phyloP scores from a whole-genome alignment of 441 rosid species.

The Euphorbia schlechtendalii region DNA sequence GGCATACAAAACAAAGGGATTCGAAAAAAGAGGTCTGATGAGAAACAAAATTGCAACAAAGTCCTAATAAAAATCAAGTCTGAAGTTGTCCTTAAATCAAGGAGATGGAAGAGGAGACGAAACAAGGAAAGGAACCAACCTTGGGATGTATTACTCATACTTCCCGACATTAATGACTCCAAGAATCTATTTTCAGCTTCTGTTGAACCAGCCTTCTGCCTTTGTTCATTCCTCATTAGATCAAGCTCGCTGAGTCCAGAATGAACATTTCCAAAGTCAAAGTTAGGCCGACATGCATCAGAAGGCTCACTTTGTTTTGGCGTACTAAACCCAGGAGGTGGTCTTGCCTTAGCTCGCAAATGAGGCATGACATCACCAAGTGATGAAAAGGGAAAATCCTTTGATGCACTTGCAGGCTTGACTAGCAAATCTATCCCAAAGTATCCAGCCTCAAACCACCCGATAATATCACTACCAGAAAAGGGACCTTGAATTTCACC shows the following conservation, averaged over 20 bases:
- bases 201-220: conserved; percentile 46
- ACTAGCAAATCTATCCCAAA: conserved; percentile 94
- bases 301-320: conserved; percentile 58
- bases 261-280: conserved; percentile 43
- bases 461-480: conserved; percentile 83
- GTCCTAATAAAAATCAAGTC: background rate
- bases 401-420: conserved; percentile 58
- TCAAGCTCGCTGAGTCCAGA: conserved; percentile 46
- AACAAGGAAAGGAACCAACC: conserved; percentile 36
- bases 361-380: conserved; percentile 99
- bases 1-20: background rate
- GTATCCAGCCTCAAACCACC: conserved; percentile 98
- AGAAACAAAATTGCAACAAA: background rate
- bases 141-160: conserved; percentile 45
- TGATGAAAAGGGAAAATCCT: conserved; percentile 59
- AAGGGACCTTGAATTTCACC: conserved; percentile 97
- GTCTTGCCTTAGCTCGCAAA: conserved; percentile 88
- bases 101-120: conserved; percentile 8
- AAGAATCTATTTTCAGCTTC: conserved; percentile 91
- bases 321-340: conserved; percentile 85
- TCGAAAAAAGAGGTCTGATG: background rate
- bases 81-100: background rate
- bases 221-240: conserved; percentile 46
- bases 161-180: conserved; percentile 84
- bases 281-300: conserved; percentile 46